A percentile compares a stretch with the other conserved stretches of the same genome.
phyloP scores from a whole-genome alignment of 768 basidiomycete species.

The Strobilomyces dryophilus region DNA sequence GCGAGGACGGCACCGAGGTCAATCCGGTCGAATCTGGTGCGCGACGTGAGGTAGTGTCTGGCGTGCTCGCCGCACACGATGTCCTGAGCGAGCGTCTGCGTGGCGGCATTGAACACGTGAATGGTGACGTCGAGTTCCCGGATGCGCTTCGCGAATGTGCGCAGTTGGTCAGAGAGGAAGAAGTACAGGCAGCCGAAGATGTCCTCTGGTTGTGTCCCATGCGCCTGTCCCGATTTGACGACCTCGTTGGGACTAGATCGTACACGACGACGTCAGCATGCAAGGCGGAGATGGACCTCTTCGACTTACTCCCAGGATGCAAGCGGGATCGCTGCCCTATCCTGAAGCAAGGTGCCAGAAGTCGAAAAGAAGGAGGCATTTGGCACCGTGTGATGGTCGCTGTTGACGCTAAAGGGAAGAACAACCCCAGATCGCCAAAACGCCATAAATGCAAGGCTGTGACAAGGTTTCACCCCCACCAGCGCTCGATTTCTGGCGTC shows the following conservation, averaged over 20 bases:
- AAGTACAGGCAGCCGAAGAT: slow-evolving; percentile 49
- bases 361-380: slow-evolving; percentile 44
- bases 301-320: slow-evolving; percentile 44
- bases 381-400: slow-evolving; percentile 34
- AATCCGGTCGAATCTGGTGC: slow-evolving; percentile 40
- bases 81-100: slow-evolving; percentile 37
- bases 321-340: slow-evolving; percentile 37
- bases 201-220: slow-evolving; percentile 38
- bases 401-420: slow-evolving; percentile 39
- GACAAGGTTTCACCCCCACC: slow-evolving; percentile 36
- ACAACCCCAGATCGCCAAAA: slow-evolving; percentile 40
- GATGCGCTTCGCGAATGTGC: slow-evolving; percentile 35
- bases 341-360: slow-evolving; percentile 39
- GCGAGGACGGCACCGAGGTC: slow-evolving; percentile 40
- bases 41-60: slow-evolving; percentile 22
- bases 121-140: slow-evolving; percentile 35
- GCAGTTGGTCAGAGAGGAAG: slow-evolving; percentile 37
- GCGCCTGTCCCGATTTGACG: slow-evolving; percentile 31
- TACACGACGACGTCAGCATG: background rate
- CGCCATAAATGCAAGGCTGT: slow-evolving; percentile 38
- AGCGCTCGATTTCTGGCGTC: slow-evolving; percentile 41
- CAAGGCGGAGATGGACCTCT: background rate
- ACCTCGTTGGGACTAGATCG: slow-evolving; percentile 36
- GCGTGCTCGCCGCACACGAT: slow-evolving; percentile 24
- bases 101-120: slow-evolving; percentile 31